phyloP scores from a whole-genome alignment of 1,284 basidiomycete species.

The Limonomyces culmigenus region DNA sequence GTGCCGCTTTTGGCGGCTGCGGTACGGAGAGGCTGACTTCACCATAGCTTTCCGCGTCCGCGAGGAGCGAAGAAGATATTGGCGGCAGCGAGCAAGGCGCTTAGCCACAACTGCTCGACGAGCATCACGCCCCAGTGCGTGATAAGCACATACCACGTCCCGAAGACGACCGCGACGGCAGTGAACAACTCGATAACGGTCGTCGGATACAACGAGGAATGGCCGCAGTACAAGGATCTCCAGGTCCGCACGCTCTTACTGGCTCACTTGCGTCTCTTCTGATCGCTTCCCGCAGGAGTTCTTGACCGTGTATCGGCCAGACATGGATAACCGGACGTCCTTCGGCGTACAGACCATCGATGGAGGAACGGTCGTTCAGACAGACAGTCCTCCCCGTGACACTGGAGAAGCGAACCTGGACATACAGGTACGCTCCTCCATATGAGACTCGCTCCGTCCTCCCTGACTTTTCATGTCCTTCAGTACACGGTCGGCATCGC shows the following conservation, averaged over 20 bases:
- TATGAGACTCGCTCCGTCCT: slow-evolving; percentile 30
- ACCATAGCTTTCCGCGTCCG: slow-evolving; percentile 2
- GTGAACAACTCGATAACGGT: slow-evolving; percentile 13
- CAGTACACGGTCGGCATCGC: slow-evolving; percentile 9
- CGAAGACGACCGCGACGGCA: slow-evolving; percentile 14
- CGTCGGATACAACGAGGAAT: slow-evolving; percentile 16
- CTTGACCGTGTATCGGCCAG: slow-evolving; percentile 9
- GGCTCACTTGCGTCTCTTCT: neutral
- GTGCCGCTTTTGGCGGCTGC: slow-evolving; percentile 3
- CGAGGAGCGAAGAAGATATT: too few species aligned
- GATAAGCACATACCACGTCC: slow-evolving; percentile 15
- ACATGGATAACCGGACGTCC: slow-evolving; percentile 13
- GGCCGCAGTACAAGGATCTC: slow-evolving; percentile 9
- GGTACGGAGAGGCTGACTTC: too few species aligned
- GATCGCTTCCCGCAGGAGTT: too few species aligned
- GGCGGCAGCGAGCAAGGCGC: too few species aligned
- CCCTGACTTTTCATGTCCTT: slow-evolving; percentile 31
- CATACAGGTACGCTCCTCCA: slow-evolving; percentile 37
- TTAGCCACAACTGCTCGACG: too few species aligned
- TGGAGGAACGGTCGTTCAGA: slow-evolving; percentile 13
- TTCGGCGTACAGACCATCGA: slow-evolving; percentile 14
- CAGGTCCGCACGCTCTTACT: too few species aligned
- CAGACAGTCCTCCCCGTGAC: slow-evolving; percentile 6
- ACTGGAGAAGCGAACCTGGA: slow-evolving; percentile 14
- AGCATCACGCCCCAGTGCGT: slow-evolving; percentile 13